Evolutionary conservation across 208 protist species (phyloP), one percentile per base, ranked within the genome.

Genomic region (Trypanosomatidae sp.): DNA sequence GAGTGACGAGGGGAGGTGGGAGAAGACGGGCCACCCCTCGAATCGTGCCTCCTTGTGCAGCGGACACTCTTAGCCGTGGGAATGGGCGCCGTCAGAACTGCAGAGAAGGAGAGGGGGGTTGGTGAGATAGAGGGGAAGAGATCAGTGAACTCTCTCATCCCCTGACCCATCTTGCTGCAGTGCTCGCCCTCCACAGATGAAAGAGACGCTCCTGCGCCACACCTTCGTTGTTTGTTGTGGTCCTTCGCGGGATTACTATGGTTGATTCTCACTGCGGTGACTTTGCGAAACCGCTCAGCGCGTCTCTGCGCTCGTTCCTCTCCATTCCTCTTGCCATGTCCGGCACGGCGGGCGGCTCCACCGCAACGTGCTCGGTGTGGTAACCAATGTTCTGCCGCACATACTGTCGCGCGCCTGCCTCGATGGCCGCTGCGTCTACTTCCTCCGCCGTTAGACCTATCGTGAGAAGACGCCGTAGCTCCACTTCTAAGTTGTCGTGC

Each of bases 351-450:
- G 82, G 52, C 19, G 86, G 79, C 66, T 85, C 80, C 43, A 73
- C 71, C 25, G 74, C 71, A 22, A 88, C 85, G 60, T 87, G 78
- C 70, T 87, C 79, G n/a, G 76, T 86, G 70, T 89, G 87, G 72
- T 86, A 94, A 36, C 82, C 91, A 47, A 96, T 87, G 71, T 94
- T 96, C 33, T 79, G 68, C 25, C 92, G 82, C 33, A 96, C 79
- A 74, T 89, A 91, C 52, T 93, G 86, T 30, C 89, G 78, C 28
- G 92, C 80, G 5, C 84, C 88, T 8, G 84, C 84, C 71, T 94
- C 90, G 46, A 96, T 82, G 13, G 92, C 92, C 4, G 88, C 90
- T 2, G 60, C 66, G 17, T 93, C 89, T 3, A 91, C 76, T 33
- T 83, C 86, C 3, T 74, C 85, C 33, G 66, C 70, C 8, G 69